Base-by-base conservation (phyloP, 345 rosid species). In the Dovyalis caffra region DNA sequence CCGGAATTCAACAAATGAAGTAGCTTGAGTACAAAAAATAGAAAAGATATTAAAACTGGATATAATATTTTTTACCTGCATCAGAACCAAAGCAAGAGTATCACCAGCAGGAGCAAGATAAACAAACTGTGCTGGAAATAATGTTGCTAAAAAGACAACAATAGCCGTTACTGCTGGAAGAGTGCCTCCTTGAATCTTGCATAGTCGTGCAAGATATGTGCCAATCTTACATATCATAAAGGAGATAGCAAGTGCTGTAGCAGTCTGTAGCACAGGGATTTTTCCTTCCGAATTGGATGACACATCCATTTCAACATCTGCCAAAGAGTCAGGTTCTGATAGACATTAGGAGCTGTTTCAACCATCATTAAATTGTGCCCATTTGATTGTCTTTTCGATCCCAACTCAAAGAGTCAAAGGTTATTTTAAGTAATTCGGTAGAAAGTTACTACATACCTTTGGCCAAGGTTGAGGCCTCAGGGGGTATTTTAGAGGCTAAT, bases 221-320 rank as follows among this genome's bases (percentile, higher is more conserved):
- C 90, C 97, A 45, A 79, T 70, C 88, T 87, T 89, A 69, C 96
- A 94, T 68, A 92, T 92, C 47, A 79, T 73, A 69, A 94, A 89
- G 20, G 96, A 87, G 64, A 88, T 12, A 16, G 92, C 84, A 70
- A 90, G 68, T 26, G 97, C 91, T 28, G 82, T 70, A 31, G 92
- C 89, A 43, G 84, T 81, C 79, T 87, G 85, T 51, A 84, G 88
- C 64, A 90, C 87, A 32, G 84, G 76, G 74, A 70, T 80, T 77
- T 88, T 88, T 62, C 68, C 78, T 63, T 83, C 85, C 10, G 71
- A 64, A 68, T 66, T 26, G 6, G 80, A 82, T 70, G 80, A 80
- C 68, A 25, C 65, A 23, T 75, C 77, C 80, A 56, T 40, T 51
- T 79, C 76, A 33, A 53, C 79, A 81, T 85, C 97, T 90, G 85